Evolutionary conservation across 2,329 filamentous ascomycete species (phyloP), one percentile per base, ranked within the genome.

Genomic region (Phialocephala sp.): DNA sequence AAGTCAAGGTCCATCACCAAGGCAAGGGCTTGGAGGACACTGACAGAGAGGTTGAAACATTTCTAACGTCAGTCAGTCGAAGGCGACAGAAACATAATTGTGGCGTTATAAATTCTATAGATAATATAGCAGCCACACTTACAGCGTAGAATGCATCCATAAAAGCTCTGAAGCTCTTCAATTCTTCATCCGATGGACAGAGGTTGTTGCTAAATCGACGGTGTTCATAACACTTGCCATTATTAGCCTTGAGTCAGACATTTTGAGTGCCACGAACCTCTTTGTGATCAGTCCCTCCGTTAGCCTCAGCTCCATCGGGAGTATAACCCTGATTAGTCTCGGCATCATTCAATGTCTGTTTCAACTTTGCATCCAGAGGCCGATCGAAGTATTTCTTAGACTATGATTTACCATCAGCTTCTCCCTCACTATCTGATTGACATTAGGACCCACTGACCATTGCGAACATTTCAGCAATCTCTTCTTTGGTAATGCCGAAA

Each of bases 241-340:
- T 1, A 4, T 57, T 14, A 57, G 55, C 55, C 8, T 39, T 35
- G 39, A 24, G 8, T 2, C 12, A 8, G 6, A 37, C 8, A 11
- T 20, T 36, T 6, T 37, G 4, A 4, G 37, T 8, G 20, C 32
- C 14, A 55, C 45, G 18, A 24, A 61, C 59, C 45, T 63, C 60
- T 18, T 63, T 63, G 15, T 63, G 60, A 50, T 63, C 60, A 58
- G 54, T 63, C 11, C 52, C 60, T 0, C 50, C 52, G 39, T 54
- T 64, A 41, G 55, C 35, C 18, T 64, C 62, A 20, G 55, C 62
- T n/a, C 62, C 62, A 59, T 64, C 62, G 41, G 62, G 55, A 6
- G 62, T 64, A 43, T 64, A 64, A 3, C 62, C 62, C 15, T 64
- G 62, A 43, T 59, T 60, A 15, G 56, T 59, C 56, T 64, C 62